These are phyloP conservation scores for Vigna trinervia DNA, from an alignment of 306 rosid genomes.

Conservation along the genomic window DNA sequence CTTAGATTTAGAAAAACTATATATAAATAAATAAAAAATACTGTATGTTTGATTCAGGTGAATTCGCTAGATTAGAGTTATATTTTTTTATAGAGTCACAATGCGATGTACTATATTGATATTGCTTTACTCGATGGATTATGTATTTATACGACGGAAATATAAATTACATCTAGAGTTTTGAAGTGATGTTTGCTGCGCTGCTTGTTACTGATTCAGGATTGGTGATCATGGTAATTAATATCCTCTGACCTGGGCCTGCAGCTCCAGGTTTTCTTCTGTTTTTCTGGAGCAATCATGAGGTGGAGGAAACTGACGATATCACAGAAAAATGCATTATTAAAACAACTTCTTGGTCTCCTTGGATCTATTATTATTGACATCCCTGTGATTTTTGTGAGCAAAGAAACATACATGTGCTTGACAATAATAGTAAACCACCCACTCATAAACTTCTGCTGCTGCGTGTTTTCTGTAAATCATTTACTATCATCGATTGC, in stretches of 20 bases:
- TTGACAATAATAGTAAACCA: not conserved
- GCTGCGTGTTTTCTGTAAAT: not conserved
- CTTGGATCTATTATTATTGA: not conserved
- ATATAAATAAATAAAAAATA: not conserved
- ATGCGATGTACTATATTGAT: slow-evolving; percentile 43
- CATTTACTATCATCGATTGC: not conserved
- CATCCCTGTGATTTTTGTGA: not conserved
- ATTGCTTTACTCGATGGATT: slow-evolving; percentile 11
- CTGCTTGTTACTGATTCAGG: not conserved
- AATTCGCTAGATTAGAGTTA: slow-evolving; percentile 29
- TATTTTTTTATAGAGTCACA: slow-evolving; percentile 25
- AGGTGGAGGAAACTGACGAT: not conserved
- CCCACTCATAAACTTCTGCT: not conserved
- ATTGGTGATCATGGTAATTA: slow-evolving; percentile 28
- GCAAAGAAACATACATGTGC: not conserved
- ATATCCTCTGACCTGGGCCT: slow-evolving; percentile 10
- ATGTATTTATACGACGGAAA: not conserved
- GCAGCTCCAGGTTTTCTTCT: slow-evolving; percentile 10
- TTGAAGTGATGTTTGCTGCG: not conserved
- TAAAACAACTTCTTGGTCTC: not conserved
- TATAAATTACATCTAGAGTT: not conserved
- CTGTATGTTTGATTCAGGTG: not conserved
- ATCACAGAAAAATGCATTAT: slow-evolving; percentile 12
- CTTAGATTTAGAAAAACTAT: slow-evolving; percentile 8
- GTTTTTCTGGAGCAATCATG: slow-evolving; percentile 21